These are phyloP conservation scores for Phaseolus lunatus DNA, from an alignment of 306 rosid species.

Conservation along the genomic window DNA sequence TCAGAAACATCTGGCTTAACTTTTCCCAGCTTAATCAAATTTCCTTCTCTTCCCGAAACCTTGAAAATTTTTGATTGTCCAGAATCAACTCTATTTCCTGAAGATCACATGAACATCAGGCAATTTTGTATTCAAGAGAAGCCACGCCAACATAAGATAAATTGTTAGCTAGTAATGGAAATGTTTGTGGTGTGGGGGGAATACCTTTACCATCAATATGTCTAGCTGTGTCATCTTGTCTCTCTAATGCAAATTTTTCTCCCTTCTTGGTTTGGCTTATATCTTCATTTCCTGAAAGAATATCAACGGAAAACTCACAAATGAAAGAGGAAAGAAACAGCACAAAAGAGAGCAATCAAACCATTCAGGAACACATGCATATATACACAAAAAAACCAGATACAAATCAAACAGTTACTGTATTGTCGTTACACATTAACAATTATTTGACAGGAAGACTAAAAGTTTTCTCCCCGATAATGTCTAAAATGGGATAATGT, in stretches of 20 bases:
- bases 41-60: conserved; percentile 75
- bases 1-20: conserved; percentile 65
- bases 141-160: conserved; percentile 14
- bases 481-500: neutral
- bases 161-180: conserved; percentile 29
- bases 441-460: conserved; percentile 8
- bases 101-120: conserved; percentile 39
- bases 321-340: conserved; percentile 4
- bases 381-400: neutral
- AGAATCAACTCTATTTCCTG: conserved; percentile 62
- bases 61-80: conserved; percentile 64
- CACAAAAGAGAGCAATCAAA: neutral
- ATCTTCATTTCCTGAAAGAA: conserved; percentile 61
- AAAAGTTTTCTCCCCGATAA: neutral
- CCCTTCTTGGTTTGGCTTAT: conserved; percentile 52
- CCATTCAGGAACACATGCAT: conserved; percentile 17
- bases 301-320: conserved; percentile 27
- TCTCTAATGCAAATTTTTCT: conserved; percentile 55
- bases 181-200: neutral
- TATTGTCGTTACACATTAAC: neutral
- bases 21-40: conserved; percentile 77
- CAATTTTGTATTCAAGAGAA: conserved; percentile 18
- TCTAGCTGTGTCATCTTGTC: conserved; percentile 54
- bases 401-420: conserved; percentile 6
- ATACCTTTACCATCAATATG: conserved; percentile 59